Evolutionary conservation across 2,329 filamentous ascomycete genomes (phyloP), one percentile per base, ranked within the genome.

Genomic region (Lithohypha guttulata): DNA sequence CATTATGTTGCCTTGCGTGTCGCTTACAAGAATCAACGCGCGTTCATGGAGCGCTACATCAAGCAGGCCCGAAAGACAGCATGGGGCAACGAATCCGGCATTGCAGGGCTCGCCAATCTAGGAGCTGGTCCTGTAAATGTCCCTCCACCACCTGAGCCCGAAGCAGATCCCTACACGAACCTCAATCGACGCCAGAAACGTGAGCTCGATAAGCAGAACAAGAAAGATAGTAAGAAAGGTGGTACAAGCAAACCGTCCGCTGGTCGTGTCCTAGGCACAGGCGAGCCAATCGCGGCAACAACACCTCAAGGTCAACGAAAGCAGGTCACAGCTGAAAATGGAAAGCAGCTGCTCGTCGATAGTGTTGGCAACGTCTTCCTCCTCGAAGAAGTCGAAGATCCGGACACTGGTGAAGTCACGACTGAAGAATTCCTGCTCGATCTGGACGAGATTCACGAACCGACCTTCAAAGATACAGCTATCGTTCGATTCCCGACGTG

Each of bases 291-390:
- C 64, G 46, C 56, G 62, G 57, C 53, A 59, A 65, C 69, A 39
- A 75, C 77, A 8, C 76, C 84, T 1, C 73, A 78, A 25, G 86
- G 87, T 14, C 71, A 81, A 22, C 84, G 84, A 64, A 93, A 89
- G 70, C 74, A 84, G 23, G 84, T 96, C 11, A 76, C 87, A 18
- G 89, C 87, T 2, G 82, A 94, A 68, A 98, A 98, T 53, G 91
- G 91, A 50, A 98, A 96, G 68, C 71, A 93, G 1, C 68, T 98
- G 25, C 80, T 98, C 41, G 91, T 98, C 3, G 89, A 98, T 61
- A 84, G 84, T 1, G 68, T 81, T 7, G 91, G 91, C 19, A 86
- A 95, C 52, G 91, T 98, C 9, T 98, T 84, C 56, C 69, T 98
- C n/a, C 86, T 96, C 61, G 84, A 93, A 56, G 74, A 84, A 53